Percentiles rank a stretch among this genome's conserved stretches.
These are phyloP conservation scores for Pleomassaria siparia DNA, from an alignment of 2,329 filamentous ascomycete species.

Conservation along the genomic window DNA sequence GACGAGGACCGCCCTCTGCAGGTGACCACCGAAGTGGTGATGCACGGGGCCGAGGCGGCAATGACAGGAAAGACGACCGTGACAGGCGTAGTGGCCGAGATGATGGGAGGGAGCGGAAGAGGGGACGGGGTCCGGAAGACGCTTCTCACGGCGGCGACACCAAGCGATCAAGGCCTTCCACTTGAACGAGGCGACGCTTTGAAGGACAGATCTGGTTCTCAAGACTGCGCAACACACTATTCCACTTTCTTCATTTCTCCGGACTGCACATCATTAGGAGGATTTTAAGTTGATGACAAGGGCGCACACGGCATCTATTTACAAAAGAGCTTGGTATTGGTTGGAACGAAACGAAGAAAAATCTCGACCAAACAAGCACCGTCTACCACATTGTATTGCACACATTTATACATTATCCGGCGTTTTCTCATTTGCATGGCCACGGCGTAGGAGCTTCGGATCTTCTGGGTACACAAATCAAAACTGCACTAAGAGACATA, in stretches of 20 bases:
- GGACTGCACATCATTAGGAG: slow-evolving; percentile 1
- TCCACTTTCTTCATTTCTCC: slow-evolving; percentile 1
- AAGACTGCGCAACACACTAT: background rate
- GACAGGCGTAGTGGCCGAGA: slow-evolving; percentile 18
- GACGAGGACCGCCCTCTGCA: slow-evolving; percentile 8
- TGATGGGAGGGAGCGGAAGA: slow-evolving; percentile 18
- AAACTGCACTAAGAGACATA: background rate
- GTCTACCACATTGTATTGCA: slow-evolving; percentile 1
- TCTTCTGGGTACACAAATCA: background rate
- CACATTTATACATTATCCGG: background rate
- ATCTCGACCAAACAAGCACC: slow-evolving; percentile 1
- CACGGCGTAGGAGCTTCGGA: background rate
- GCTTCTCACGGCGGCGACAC: slow-evolving; percentile 5
- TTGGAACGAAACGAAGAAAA: background rate
- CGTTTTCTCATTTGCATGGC: slow-evolving; percentile 2
- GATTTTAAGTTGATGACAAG: background rate
- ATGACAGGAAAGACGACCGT: slow-evolving; percentile 19
- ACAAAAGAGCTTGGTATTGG: slow-evolving; percentile 3
- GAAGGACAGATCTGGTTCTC: background rate
- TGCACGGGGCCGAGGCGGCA: slow-evolving; percentile 5
- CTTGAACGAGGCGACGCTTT: background rate
- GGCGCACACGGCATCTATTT: slow-evolving; percentile 4
- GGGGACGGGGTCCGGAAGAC: slow-evolving; percentile 4
- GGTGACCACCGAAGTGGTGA: slow-evolving; percentile 12
- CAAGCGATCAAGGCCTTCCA: slow-evolving; percentile 11